A percentile compares a stretch with the other conserved stretches of the same genome.
Evolutionary conservation across 345 rosid species (phyloP).

Genomic region (Melaleuca alternifolia): DNA sequence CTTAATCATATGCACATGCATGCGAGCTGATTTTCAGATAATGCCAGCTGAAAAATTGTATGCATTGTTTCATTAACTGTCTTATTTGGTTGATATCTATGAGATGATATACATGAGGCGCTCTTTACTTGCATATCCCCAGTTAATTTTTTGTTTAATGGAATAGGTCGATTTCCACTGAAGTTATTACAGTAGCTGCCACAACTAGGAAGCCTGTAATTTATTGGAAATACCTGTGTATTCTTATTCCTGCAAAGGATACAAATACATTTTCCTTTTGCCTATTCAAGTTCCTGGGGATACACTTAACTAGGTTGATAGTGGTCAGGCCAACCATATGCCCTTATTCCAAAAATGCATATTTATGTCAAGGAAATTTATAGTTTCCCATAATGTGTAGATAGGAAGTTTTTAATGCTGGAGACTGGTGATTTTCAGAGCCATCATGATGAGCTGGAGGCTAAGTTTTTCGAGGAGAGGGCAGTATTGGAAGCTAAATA

Average conservation of each 20-base stretch:
- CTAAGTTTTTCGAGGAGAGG: constrained; percentile 84
- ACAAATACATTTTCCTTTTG: background rate
- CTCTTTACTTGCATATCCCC: background rate
- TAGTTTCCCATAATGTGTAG: background rate
- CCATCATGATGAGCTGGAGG: constrained; percentile 72
- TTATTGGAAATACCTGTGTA: background rate
- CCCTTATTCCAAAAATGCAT: background rate
- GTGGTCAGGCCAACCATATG: background rate
- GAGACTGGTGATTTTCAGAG: constrained; percentile 26
- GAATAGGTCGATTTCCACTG: background rate
- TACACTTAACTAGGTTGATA: background rate
- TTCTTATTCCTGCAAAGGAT: background rate
- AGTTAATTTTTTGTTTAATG: background rate
- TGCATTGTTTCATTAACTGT: background rate
- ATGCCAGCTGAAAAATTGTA: background rate
- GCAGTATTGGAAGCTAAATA: constrained; percentile 86
- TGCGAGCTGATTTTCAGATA: background rate
- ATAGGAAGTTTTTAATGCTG: background rate
- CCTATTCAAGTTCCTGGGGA: background rate
- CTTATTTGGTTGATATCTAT: background rate
- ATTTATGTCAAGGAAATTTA: background rate
- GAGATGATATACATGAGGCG: background rate
- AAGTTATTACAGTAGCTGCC: background rate
- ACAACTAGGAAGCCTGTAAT: background rate
- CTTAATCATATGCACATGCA: background rate